Evolutionary conservation across 148 eudicot species (phyloP).

Genomic region (Rhododendron molle): DNA sequence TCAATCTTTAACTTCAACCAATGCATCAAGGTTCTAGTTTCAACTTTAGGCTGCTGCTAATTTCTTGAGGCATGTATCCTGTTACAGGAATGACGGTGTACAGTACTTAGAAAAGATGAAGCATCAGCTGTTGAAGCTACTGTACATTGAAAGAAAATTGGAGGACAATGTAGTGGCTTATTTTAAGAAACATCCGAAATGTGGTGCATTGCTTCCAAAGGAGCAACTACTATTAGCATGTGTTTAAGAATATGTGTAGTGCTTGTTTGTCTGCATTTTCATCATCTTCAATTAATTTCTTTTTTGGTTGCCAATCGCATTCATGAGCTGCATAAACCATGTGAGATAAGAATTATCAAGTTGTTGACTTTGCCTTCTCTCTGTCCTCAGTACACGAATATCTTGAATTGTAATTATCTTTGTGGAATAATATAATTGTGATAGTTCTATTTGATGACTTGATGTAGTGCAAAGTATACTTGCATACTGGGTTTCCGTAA

Average conservation of each 20-base stretch:
- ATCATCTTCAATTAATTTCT: neutral
- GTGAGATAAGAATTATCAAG: neutral
- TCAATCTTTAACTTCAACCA: neutral
- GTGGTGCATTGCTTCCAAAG: neutral
- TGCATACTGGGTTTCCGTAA: neutral
- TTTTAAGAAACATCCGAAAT: neutral
- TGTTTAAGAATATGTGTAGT: neutral
- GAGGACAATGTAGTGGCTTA: conserved; percentile 62
- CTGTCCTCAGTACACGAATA: no score
- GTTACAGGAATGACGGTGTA: conserved; percentile 82
- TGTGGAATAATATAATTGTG: neutral
- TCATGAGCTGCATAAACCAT: neutral
- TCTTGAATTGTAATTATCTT: neutral
- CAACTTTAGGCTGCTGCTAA: conserved; percentile 8
- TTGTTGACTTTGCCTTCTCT: neutral
- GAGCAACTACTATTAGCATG: conserved; percentile 6
- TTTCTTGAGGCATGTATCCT: neutral
- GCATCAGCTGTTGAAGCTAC: conserved; percentile 51
- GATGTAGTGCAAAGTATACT: neutral
- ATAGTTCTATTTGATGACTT: neutral
- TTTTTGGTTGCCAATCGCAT: neutral
- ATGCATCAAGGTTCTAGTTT: neutral
- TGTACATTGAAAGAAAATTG: conserved; percentile 84
- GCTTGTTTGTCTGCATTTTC: neutral
- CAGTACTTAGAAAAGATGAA: conserved; percentile 91